Base-by-base conservation (phyloP, 1,284 basidiomycete species). In the Heterobasidion occidentale region DNA sequence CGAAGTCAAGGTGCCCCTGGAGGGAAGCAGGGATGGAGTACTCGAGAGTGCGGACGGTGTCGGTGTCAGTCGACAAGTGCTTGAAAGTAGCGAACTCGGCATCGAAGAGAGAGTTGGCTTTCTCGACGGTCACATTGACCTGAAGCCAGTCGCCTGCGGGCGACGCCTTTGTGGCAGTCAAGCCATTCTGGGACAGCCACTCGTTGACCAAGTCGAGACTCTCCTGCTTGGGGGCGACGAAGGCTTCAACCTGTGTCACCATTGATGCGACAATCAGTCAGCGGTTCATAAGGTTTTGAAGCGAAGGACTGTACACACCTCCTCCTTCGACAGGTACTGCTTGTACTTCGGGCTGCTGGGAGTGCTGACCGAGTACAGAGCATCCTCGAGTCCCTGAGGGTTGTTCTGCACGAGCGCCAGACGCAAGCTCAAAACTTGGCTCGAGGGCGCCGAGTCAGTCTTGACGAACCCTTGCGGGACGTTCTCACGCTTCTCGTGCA, bases 211-310 rank as follows among this genome's bases (percentile, higher is more conserved):
- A 59, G 8, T 60, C 58, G 9, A 68, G 60, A 7, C 66, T 64
- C 19, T 68, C 68, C 6, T 61, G 54, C 9, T 62, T 59, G 5
- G 75, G 75, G 2, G 66, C 64, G 15, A 72, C 69, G 60, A 70
- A 73, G 7, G 65, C 61, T 56, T 72, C 70, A 9, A 73, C 70
- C 70, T 75, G 9, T 33, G 34, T n/a, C 27, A 27, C 27, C 27
- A 5, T 27, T 4, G 5, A 27, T 6, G 27, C 27, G 5, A 27
- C 27, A 27, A 27, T 27, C 27, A 27, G 27, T 27, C 27, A 27
- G 27, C 27, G 27, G 5, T 27, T 5, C 27, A 27, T 27, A 46
- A 20, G 5, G 27, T 27, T 27, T 27, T 27, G 5, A 27, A 27
- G 27, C 27, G 4, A 27, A 27, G 5, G 27, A 27, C 2, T 35